Percentiles rank a stretch among this genome's conserved stretches.
Evolutionary conservation across 2,329 filamentous ascomycete genomes (phyloP).

Genomic region (Bisporella sp.): DNA sequence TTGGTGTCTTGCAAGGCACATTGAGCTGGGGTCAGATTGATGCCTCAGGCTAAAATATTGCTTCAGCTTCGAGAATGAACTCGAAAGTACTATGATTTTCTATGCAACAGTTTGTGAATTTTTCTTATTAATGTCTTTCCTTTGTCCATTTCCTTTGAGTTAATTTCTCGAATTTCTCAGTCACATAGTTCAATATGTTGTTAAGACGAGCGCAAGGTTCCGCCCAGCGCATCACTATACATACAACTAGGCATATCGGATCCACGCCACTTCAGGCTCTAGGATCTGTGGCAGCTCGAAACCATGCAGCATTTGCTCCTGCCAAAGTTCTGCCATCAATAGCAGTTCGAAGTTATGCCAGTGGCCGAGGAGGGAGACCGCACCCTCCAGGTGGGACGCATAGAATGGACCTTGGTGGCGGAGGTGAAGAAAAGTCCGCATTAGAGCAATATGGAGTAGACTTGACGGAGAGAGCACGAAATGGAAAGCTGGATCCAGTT

Average conservation of each 20-base stretch:
- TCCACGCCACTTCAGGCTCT: no score
- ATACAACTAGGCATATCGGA: no score
- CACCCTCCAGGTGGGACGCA: slow-evolving; percentile 90
- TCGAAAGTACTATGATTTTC: no score
- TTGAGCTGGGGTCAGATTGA: no score
- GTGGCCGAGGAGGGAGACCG: slow-evolving; percentile 50
- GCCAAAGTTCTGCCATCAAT: slow-evolving; percentile 32
- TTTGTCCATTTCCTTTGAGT: no score
- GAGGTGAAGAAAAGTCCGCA: slow-evolving; percentile 71
- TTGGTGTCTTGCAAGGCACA: no score
- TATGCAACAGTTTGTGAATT: no score
- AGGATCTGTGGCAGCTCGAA: slow-evolving; percentile 6
- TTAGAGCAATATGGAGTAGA: slow-evolving; percentile 89
- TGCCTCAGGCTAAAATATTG: no score
- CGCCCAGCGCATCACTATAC: no score
- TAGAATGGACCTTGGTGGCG: slow-evolving; percentile 79
- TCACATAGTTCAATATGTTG: slow-evolving; percentile 15
- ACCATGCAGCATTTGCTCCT: slow-evolving; percentile 11
- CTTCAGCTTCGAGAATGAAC: no score
- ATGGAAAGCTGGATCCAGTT: slow-evolving; percentile 90
- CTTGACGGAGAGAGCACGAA: slow-evolving; percentile 74
- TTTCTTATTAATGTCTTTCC: no score
- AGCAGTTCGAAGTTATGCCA: slow-evolving; percentile 50
- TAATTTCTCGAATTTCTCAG: no score
- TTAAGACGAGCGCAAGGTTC: slow-evolving; percentile 8